Evolutionary conservation across 2,329 filamentous ascomycete species (phyloP).

Genomic region (Ceratocystis alfenasii): DNA sequence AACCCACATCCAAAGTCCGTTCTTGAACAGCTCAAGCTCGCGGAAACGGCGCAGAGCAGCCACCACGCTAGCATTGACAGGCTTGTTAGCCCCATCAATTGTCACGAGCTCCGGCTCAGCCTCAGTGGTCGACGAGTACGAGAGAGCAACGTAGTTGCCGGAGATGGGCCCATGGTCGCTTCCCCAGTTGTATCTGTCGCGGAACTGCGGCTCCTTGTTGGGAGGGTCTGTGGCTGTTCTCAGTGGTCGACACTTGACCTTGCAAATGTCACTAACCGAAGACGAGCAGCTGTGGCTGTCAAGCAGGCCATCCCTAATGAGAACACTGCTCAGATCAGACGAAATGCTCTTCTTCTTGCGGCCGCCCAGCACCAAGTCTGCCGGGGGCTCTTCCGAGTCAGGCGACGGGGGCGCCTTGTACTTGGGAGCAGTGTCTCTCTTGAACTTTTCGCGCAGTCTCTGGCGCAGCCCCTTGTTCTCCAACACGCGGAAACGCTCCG

Average conservation of each 20-base stretch:
- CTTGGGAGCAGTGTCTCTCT: constrained; percentile 12
- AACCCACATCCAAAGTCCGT: constrained; percentile 25
- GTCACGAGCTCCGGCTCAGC: constrained; percentile 13
- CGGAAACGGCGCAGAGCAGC: constrained; percentile 19
- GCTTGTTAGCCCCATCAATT: constrained; percentile 11
- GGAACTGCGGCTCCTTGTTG: constrained; percentile 9
- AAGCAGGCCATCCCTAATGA: constrained; percentile 17
- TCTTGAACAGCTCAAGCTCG: constrained; percentile 19
- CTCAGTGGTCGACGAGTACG: constrained; percentile 4
- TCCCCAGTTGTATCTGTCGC: constrained; percentile 20
- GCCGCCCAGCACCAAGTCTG: constrained; percentile 18
- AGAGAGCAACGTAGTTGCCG: constrained; percentile 21
- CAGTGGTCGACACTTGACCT: constrained; percentile 15
- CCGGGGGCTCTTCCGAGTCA: constrained; percentile 10
- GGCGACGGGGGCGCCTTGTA: neutral
- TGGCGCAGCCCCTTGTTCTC: constrained; percentile 21
- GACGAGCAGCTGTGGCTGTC: constrained; percentile 11
- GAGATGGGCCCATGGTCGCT: constrained; percentile 19
- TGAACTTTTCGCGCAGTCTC: constrained; percentile 20
- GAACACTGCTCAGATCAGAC: constrained; percentile 16
- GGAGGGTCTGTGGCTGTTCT: constrained; percentile 11
- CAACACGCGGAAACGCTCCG: constrained; percentile 19
- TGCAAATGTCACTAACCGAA: constrained; percentile 8
- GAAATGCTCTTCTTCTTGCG: constrained; percentile 19
- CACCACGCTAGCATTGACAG: constrained; percentile 13